Base-by-base conservation (phyloP, 2,329 filamentous ascomycete genomes). In the Eurotiales sp. region DNA sequence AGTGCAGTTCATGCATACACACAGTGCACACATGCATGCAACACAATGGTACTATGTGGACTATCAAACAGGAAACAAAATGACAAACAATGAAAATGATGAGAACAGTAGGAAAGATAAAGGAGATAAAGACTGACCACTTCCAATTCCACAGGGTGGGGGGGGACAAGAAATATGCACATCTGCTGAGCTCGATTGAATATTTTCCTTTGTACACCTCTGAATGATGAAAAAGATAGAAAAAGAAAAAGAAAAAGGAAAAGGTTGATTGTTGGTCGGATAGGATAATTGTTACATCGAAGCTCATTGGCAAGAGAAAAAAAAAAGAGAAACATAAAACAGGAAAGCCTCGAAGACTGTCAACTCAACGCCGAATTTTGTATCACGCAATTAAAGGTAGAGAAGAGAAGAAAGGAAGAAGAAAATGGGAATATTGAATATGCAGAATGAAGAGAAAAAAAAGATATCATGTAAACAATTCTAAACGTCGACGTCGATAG, bases 361-460 rank as follows among this genome's bases (percentile, higher is more conserved):
- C 59, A 64, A 64, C 62, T 64, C 59, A 64, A 64, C 62, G 62
- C 62, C 62, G 58, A 59, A 55, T 57, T 64, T 63, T 64, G 58
- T 61, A 61, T 63, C 55, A 61, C 56, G 60, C 59, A 56, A 59
- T 55, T 60, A 59, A 55, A 52, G 56, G 61, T 57, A 55, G 39
- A 42, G 17, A 32, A 54, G 40, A 37, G 34, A 42, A 7, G 21
- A 48, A 53, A 42, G n/a, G 45, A 39, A 41, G 44, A 29, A 43
- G 45, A 30, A 46, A 49, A 53, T 39, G 36, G 50, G 50, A 50
- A 53, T 49, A 54, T 37, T 44, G 44, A 56, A 51, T 52, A 49
- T 53, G 43, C 46, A 52, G 37, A 44, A 48, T 58, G 54, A 59
- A 59, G 53, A 46, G 47, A 42, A 39, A 51, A 49, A 49, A 15